phyloP scores from a whole-genome alignment of 2,329 filamentous ascomycete species.

The Atkinsonella texensis region DNA sequence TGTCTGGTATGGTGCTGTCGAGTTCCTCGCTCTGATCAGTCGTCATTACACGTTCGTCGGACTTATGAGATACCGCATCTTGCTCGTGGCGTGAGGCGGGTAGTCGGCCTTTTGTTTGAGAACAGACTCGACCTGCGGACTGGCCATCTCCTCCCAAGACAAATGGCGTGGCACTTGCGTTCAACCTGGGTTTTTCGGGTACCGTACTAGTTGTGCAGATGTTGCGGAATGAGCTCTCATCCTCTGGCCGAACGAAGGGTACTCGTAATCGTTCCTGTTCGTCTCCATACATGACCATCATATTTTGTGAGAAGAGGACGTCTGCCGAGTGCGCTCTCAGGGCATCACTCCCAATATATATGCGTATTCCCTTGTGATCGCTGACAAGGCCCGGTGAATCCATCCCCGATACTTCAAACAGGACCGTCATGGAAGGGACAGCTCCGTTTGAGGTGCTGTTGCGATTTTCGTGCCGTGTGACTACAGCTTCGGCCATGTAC shows the following conservation, averaged over 20 bases:
- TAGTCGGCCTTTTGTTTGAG: conserved; percentile 6
- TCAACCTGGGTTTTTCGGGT: conserved; percentile 45
- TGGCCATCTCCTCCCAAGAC: conserved; percentile 23
- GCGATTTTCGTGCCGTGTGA: conserved; percentile 62
- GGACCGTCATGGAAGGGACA: conserved; percentile 68
- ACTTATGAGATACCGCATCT: conserved; percentile 23
- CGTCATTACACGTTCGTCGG: conserved; percentile 21
- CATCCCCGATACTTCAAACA: conserved; percentile 60
- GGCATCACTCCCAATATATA: conserved; percentile 83
- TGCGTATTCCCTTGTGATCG: conserved; percentile 55
- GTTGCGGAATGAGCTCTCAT: conserved; percentile 68
- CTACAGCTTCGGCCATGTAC: conserved; percentile 82
- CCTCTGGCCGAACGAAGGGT: conserved; percentile 84
- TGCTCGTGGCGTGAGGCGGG: conserved; percentile 24
- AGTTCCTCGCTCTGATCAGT: conserved; percentile 34
- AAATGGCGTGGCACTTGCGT: conserved; percentile 36
- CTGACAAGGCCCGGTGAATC: conserved; percentile 26
- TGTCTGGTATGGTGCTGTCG: conserved; percentile 22
- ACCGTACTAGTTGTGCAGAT: conserved; percentile 51
- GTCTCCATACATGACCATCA: conserved; percentile 75
- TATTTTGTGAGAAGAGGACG: conserved; percentile 83
- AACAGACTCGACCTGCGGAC: conserved; percentile 7
- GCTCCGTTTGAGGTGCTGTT: conserved; percentile 54
- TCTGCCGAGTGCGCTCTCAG: conserved; percentile 80
- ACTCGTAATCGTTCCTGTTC: conserved; percentile 80